Evolutionary conservation across 2,329 filamentous ascomycete species (phyloP), one percentile per base, ranked within the genome.

Genomic region (Corinectria fuckeliana): DNA sequence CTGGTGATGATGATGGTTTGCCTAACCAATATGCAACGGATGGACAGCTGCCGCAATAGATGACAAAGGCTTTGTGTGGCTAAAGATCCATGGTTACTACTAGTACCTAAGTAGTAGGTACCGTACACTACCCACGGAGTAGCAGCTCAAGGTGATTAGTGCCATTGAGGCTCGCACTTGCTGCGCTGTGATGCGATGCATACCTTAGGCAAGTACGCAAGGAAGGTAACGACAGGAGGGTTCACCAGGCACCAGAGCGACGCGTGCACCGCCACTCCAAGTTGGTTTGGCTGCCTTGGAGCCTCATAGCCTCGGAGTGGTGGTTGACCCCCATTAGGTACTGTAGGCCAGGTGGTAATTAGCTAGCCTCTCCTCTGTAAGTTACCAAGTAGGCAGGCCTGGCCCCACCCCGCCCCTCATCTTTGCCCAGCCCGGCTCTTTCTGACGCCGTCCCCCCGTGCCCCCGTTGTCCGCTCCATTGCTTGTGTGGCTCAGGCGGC

Each of bases 311-410:
- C 48, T 51, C 41, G 39, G 28, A 41, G 55, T 57, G 55, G 55
- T n/a, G n/a, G n/a, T n/a, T n/a, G n/a, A n/a, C n/a, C n/a, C n/a
- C n/a, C n/a, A n/a, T n/a, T n/a, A n/a, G n/a, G n/a, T n/a, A n/a
- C n/a, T n/a, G 53, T 39, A 42, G 55, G 48, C 34, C 48, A 38
- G 39, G 55, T 58, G 49, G 50, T 52, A 58, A 58, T 58, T 58
- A 58, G 48, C n/a, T 30, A 30, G 7, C 56, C 26, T 53, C 41
- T 49, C 47, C 48, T 51, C 26, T 50, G 53, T 49, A 9, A 39
- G 21, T 44, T 21, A 23, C 26, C 21, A 18, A 44, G 6, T 23
- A 14, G 41, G 14, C 39, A n/a, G 13, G 5, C n/a, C 42, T 30
- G 5, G n/a, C 44, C 52, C 52, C 52, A 36, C 52, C 39, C 39